Base-by-base conservation (phyloP, 2,329 filamentous ascomycete species). In the Apiospora marii region DNA sequence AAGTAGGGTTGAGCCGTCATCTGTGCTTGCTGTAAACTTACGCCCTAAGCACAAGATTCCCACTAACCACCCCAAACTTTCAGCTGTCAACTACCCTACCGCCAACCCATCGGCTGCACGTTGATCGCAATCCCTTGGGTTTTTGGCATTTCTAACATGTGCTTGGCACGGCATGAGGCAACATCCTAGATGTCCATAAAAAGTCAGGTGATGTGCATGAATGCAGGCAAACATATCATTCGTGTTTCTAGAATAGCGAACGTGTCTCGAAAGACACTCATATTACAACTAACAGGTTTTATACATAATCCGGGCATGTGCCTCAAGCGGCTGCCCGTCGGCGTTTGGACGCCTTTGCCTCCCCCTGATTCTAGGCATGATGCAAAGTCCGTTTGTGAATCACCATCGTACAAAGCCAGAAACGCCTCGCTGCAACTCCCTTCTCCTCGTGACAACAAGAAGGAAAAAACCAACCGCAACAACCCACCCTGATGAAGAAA, bases 191-290 rank as follows among this genome's bases (percentile, higher is more conserved):
- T 37, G 27, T 8, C 53, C 53, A 37, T 34, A 37, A 61, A 22
- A 61, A 37, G n/a, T 61, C 30, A 61, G 27, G 22, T 37, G 53
- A 22, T 7, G 53, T 34, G 53, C 30, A 37, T 61, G 14, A 61
- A 34, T 58, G 1, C 30, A 61, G 8, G 4, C 53, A 61, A 61
- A 61, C 16, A 61, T 53, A 19, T 61, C 14, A 61, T 61, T 37
- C 53, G 53, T 61, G 53, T 61, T 24, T 51, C 51, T 61, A 61
- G 53, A 37, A 61, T 61, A 37, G 53, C 53, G 30, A 61, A 61
- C 53, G 53, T 61, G 53, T 61, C 53, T 37, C 27, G 16, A 61
- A 3, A 34, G 53, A 61, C 53, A 61, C 53, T 61, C 30, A n/a
- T n/a, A 64, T 64, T 64, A 64, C 22, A 64, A 41, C 7, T 34